These are phyloP conservation scores for Suillus decipiens DNA, from an alignment of 768 basidiomycete species.

Conservation along the genomic window DNA sequence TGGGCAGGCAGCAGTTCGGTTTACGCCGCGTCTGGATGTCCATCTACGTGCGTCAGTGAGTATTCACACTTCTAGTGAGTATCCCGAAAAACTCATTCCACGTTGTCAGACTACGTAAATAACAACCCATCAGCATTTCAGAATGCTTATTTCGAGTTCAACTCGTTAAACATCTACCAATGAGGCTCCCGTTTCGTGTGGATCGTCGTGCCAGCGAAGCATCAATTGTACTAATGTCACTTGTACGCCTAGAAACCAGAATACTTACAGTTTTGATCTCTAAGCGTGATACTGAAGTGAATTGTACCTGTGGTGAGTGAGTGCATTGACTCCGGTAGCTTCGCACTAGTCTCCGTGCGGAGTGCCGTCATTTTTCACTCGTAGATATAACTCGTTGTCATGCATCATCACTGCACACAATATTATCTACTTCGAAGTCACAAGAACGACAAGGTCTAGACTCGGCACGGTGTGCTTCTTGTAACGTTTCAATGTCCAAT, in stretches of 20 bases:
- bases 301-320: not conserved
- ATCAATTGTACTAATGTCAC: not conserved
- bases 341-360: not conserved
- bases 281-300: not conserved
- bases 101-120: conserved; percentile 33
- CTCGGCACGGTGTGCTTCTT: not conserved
- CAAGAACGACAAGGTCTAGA: not conserved
- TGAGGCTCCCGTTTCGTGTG: conserved; percentile 9
- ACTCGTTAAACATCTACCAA: conserved; percentile 38
- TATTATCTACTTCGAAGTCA: not conserved
- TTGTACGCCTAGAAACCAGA: not conserved
- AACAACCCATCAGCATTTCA: conserved; percentile 34
- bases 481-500: not conserved
- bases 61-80: not conserved
- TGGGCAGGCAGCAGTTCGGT: conserved; percentile 29
- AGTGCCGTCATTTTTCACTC: not conserved
- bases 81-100: not conserved
- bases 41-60: conserved; percentile 29
- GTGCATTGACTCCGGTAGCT: not conserved
- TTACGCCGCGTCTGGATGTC: conserved; percentile 26
- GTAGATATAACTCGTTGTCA: not conserved
- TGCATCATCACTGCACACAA: not conserved
- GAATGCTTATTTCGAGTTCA: conserved; percentile 44
- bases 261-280: not conserved
- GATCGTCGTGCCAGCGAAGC: not conserved